Evolutionary conservation across 257 asterid genomes (phyloP).

Genomic region (Thymus mandschuricus): DNA sequence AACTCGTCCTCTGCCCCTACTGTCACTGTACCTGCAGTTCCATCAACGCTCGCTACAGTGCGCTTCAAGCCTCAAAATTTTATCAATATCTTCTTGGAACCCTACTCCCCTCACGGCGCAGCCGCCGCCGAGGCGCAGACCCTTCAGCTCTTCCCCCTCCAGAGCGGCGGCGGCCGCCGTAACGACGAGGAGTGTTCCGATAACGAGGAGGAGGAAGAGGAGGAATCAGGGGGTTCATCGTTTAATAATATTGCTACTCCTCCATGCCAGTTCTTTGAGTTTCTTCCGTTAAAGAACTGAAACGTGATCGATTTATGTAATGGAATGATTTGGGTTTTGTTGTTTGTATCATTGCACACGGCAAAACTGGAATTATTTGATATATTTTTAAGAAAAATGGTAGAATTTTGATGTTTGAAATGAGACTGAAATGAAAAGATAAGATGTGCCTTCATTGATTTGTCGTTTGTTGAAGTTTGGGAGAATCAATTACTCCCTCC

Average conservation of each 20-base stretch:
- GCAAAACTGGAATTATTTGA: not conserved
- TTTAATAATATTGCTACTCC: slow-evolving; percentile 23
- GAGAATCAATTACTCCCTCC: slow-evolving; percentile 1
- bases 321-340: not conserved
- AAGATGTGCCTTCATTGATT: slow-evolving; percentile 34
- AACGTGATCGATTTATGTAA: not conserved
- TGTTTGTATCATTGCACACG: not conserved
- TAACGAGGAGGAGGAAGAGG: slow-evolving; percentile 24
- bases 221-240: slow-evolving; percentile 17
- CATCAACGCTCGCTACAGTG: slow-evolving; percentile 23
- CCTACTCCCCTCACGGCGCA: slow-evolving; percentile 27
- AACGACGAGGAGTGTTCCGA: not conserved
- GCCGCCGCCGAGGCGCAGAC: slow-evolving; percentile 52
- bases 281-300: slow-evolving; percentile 80
- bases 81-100: slow-evolving; percentile 39
- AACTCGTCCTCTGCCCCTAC: slow-evolving; percentile 22
- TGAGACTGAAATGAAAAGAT: not conserved
- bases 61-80: slow-evolving; percentile 36
- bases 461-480: slow-evolving; percentile 30
- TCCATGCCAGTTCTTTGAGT: slow-evolving; percentile 75
- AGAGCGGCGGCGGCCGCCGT: slow-evolving; percentile 24
- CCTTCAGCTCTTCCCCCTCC: slow-evolving; percentile 78
- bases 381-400: slow-evolving; percentile 26
- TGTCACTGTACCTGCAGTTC: slow-evolving; percentile 17
- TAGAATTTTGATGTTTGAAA: slow-evolving; percentile 2